A percentile compares a stretch with the other conserved stretches of the same genome.
phyloP scores from a whole-genome alignment of 371 early-diverging fungal genomes.

The Lichtheimia hyalospora region DNA sequence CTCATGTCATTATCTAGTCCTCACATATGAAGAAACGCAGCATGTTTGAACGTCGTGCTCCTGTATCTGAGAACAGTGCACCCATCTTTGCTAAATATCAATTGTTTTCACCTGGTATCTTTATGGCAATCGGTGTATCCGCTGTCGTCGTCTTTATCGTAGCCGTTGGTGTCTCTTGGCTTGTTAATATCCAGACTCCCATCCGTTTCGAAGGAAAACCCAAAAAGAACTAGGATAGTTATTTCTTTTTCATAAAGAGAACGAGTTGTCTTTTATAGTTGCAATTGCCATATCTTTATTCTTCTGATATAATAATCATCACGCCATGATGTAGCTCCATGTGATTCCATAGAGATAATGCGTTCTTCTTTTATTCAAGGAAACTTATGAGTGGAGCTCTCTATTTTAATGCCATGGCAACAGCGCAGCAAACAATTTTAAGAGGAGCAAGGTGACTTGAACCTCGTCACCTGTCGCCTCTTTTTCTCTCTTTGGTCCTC shows the following conservation, averaged over 20 bases:
- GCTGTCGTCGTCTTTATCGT: slow-evolving; percentile 40
- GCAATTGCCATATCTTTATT: no score
- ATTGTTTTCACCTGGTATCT: slow-evolving; percentile 48
- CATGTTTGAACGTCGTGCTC: slow-evolving; percentile 32
- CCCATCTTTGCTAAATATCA: slow-evolving; percentile 54
- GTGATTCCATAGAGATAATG: no score
- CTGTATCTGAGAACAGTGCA: slow-evolving; percentile 12
- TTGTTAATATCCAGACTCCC: slow-evolving; percentile 47
- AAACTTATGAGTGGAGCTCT: no score
- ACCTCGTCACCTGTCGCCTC: not conserved
- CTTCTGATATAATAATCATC: no score
- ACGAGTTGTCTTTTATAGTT: no score
- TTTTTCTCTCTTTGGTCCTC: not conserved
- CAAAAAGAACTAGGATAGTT: slow-evolving; percentile 31
- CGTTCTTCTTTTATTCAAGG: no score
- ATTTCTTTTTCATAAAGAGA: not conserved
- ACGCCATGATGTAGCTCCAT: no score
- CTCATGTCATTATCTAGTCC: not conserved
- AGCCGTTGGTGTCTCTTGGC: slow-evolving; percentile 44
- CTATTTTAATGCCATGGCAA: no score
- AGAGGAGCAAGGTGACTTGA: not conserved
- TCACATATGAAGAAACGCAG: slow-evolving; percentile 13
- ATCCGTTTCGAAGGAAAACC: slow-evolving; percentile 46
- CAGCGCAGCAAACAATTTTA: no score
- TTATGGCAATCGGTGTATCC: slow-evolving; percentile 44